Evolutionary conservation across 179 eudicot species (phyloP), one percentile per base, ranked within the genome.

Genomic region (Patellifolia procumbens): DNA sequence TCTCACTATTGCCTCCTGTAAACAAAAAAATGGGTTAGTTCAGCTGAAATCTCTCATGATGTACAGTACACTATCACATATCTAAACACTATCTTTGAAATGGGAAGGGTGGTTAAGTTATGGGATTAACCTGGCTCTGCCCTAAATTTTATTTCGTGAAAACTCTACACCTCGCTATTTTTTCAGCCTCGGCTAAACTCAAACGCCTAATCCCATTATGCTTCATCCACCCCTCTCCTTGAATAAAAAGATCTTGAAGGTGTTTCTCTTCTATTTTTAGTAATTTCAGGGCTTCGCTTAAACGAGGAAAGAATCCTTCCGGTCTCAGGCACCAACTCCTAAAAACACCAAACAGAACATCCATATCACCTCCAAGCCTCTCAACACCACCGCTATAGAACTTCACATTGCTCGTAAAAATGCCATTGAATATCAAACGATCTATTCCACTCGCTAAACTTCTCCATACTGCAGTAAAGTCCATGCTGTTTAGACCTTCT

Each of bases 261-360:
- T 84, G 81, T 19, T 83, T 84, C 68, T 86, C 83, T 9, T 74
- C 92, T 89, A 88, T 84, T 80, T 85, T 94, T 76, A 94, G 81
- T 73, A 92, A 59, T 84, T 85, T 92, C 59, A 91, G 76, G 71
- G 53, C 85, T 73, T 92, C 97, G 37, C 83, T 88, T 15, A 86
- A 43, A 75, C 85, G 80, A 4, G 98, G 97, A 85, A 94, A 92
- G 85, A 91, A 94, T 31, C 97, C 92, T 87, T 92, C 93, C 1
- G 98, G 97, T 85, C 97, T 89, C 86, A 94, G 86, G 86, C 98
- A 94, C 98, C 96, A 92, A 45, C 91, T 79, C 37, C 88, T 85
- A 74, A 94, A 94, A 12, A 91, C 84, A 63, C 97, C 94, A 66
- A 84, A 92, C 52, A 94, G 74, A 80, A 91, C 89, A 28, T 83